Conservation (phyloP, 2,329 filamentous ascomycete species). For the Tolypocladium ophioglossoides region DNA sequence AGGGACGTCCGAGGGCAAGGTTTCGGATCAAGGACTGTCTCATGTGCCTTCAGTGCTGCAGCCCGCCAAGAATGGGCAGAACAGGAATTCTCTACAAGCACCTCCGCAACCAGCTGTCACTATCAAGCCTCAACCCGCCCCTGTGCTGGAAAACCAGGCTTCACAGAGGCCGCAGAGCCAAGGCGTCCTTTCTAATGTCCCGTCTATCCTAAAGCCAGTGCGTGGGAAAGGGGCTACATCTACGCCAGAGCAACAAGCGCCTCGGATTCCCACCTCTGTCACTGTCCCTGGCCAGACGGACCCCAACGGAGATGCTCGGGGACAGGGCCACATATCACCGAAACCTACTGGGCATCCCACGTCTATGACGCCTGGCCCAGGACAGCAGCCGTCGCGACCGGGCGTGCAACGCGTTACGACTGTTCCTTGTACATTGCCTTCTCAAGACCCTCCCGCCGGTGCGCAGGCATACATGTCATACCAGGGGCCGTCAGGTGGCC, state of each 20-base stretch:
- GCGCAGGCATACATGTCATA: background rate
- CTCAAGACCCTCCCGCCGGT: background rate
- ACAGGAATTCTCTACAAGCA: background rate
- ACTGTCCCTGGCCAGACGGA: background rate
- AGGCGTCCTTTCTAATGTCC: conserved; percentile 4
- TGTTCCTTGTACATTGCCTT: background rate
- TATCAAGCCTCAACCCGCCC: background rate
- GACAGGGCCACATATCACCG: background rate
- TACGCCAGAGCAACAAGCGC: background rate
- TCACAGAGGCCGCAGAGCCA: background rate
- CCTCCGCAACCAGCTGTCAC: background rate
- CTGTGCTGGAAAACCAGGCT: background rate
- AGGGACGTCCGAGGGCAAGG: background rate
- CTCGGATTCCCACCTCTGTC: background rate
- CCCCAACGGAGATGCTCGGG: background rate
- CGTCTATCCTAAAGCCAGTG: conserved; percentile 9
- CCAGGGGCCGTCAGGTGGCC: background rate
- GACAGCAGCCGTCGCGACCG: background rate
- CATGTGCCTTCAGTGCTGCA: conserved; percentile 5
- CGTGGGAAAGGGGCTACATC: conserved; percentile 1
- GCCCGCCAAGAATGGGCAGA: background rate
- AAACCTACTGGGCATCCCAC: background rate
- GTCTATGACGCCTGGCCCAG: background rate
- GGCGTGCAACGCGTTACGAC: background rate
- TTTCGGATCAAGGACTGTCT: background rate